phyloP scores from a whole-genome alignment of 2,329 filamentous ascomycete genomes.

The Xylaria sp. region DNA sequence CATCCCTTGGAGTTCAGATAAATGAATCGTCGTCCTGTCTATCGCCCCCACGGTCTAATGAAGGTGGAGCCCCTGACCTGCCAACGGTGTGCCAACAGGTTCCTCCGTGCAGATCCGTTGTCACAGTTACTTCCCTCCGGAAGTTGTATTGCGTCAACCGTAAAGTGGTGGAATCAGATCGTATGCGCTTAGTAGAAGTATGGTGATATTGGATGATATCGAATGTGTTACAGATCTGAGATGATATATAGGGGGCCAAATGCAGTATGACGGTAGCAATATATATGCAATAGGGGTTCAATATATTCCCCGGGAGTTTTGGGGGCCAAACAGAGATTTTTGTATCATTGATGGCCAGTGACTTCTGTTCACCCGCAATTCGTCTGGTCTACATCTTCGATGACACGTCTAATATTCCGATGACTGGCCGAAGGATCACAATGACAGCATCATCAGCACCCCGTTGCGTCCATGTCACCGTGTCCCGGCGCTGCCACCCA shows the following conservation, averaged over 20 bases:
- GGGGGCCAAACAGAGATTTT: not conserved
- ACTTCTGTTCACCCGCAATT: not conserved
- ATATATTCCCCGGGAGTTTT: constrained; percentile 13
- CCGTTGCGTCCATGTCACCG: constrained; percentile 5
- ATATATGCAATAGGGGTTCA: constrained; percentile 16
- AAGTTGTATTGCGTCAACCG: not conserved
- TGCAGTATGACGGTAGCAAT: not conserved
- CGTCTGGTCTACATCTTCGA: not conserved
- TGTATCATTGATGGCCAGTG: not conserved
- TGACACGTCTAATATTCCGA: not conserved
- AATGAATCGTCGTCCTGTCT: not conserved
- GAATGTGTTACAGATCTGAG: constrained; percentile 10
- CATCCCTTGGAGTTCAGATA: not conserved
- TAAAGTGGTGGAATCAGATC: not conserved
- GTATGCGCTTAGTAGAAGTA: not conserved
- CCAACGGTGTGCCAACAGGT: not conserved
- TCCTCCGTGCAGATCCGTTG: constrained; percentile 1
- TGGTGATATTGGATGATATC: not conserved
- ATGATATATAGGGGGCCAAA: constrained; percentile 11
- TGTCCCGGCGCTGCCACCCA: not conserved
- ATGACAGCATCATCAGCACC: not conserved
- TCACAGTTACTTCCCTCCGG: not conserved
- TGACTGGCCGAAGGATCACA: not conserved
- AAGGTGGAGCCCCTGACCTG: constrained; percentile 4
- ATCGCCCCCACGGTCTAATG: constrained; percentile 8